These are phyloP conservation scores for Harringtonia lauricola DNA, from an alignment of 2,329 filamentous ascomycete species.

Conservation along the genomic window DNA sequence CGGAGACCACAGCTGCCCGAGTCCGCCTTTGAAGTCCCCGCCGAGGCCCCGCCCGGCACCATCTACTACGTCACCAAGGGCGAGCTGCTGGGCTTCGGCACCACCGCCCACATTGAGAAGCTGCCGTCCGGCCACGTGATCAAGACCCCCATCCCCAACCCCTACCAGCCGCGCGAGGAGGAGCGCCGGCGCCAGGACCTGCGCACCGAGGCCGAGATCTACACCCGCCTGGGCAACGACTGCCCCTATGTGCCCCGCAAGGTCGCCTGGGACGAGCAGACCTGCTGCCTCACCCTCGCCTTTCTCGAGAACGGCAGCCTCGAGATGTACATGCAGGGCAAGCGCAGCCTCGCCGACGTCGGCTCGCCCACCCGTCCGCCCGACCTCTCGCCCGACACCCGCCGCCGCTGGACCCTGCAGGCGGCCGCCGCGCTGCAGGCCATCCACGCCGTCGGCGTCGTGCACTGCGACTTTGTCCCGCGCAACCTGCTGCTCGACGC, in stretches of 20 bases:
- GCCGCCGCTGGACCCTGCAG: constrained; percentile 5
- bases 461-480: constrained; percentile 7
- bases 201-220: constrained; percentile 7
- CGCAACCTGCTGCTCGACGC: constrained; percentile 9
- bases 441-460: constrained; percentile 7
- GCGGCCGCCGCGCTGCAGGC: constrained; percentile 5
- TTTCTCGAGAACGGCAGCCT: constrained; percentile 6
- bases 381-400: not conserved
- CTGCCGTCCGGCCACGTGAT: constrained; percentile 6
- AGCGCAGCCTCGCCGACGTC: not conserved
- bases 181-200: constrained; percentile 6
- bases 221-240: constrained; percentile 4
- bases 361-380: not conserved
- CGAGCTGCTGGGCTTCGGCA: not conserved
- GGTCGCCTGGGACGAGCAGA: constrained; percentile 3
- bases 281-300: constrained; percentile 5
- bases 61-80: not conserved
- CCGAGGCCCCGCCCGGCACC: not conserved
- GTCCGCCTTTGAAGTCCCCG: not conserved
- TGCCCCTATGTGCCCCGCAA: constrained; percentile 4
- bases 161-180: not conserved
- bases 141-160: constrained; percentile 7
- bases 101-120: not conserved
- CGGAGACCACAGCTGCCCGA: too few species aligned
- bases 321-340: constrained; percentile 2